phyloP scores from a whole-genome alignment of 805 yeast genomes.

The Yamadazyma sp. region DNA sequence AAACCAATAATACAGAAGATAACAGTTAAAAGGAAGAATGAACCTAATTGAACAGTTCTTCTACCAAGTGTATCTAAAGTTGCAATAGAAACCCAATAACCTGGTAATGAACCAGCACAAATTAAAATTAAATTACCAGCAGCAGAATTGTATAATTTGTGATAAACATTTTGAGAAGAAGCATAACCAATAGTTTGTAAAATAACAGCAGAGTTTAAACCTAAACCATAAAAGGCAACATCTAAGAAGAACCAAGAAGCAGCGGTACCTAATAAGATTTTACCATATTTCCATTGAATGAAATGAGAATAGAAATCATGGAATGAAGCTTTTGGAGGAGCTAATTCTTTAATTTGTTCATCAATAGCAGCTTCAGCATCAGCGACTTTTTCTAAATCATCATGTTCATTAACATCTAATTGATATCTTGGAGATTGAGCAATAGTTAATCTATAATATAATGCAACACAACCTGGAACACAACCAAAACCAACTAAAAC shows the following conservation, averaged over 20 bases:
- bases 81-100: constrained; percentile 84
- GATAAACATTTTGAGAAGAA: constrained; percentile 64
- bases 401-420: constrained; percentile 66
- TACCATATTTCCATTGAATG: constrained; percentile 82
- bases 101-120: constrained; percentile 95
- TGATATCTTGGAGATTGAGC: constrained; percentile 94
- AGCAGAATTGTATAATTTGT: constrained; percentile 68
- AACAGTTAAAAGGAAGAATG: constrained; percentile 68
- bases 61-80: constrained; percentile 81
- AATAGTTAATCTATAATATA: constrained; percentile 88
- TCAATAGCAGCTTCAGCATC: constrained; percentile 45
- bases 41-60: constrained; percentile 75
- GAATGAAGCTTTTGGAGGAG: constrained; percentile 80
- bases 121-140: constrained; percentile 91
- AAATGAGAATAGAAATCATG: constrained; percentile 72
- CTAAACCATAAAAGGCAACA: constrained; percentile 87
- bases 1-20: constrained; percentile 81
- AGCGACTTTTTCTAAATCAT: constrained; percentile 53
- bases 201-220: constrained; percentile 77
- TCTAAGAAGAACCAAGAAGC: constrained; percentile 90
- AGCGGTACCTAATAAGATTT: constrained; percentile 83
- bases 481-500: constrained; percentile 83
- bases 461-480: constrained; percentile 81
- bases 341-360: constrained; percentile 32
- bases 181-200: constrained; percentile 85